Base-by-base conservation (phyloP, 1,284 basidiomycete species). In the Trichosporon faecale region DNA sequence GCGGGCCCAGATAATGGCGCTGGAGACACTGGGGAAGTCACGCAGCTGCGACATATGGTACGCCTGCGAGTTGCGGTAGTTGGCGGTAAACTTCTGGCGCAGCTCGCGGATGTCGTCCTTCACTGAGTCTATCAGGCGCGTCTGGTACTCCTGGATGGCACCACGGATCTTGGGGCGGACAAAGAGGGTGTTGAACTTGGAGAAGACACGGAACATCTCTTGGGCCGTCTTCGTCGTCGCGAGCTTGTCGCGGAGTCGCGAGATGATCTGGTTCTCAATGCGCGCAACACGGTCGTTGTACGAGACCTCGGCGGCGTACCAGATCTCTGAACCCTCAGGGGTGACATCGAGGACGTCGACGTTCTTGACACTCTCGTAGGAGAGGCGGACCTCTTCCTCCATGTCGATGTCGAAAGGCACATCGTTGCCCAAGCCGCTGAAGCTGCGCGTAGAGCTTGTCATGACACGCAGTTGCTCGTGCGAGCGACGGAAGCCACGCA, bases 161-260 rank as follows among this genome's bases (percentile, higher is more conserved):
- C 96, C 95, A 68, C 93, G 90, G 82, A 95, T 95, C 89, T 98
- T 98, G n/a, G 95, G 96, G 71, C 97, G 88, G 37, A 99, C 95
- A 80, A 99, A 98, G 37, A 99, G 85, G 1, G 93, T 93, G 83
- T 99, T 98, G 86, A 98, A 99, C 84, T 97, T 97, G 5, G 94
- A 96, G 83, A 99, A 96, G 64, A 98, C 96, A 67, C 95, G 89
- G 84, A 99, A 98, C 95, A 98, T 99, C 85, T 98, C 96, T 79
- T 97, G 96, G 1, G 97, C 96, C 79, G 97, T 98, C 65, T 94
- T 88, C 29, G 96, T 95, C 11, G 94, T 96, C n/a, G 93, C 97
- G 23, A 99, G 87, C 70, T 94, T 87, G 82, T 98, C 95, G 40
- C 95, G 88, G 66, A 99, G 84, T 27, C 93, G 87, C 6, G 95